phyloP scores from a whole-genome alignment of 192 early-diverging fungal species.

The Linnemannia hyalina region DNA sequence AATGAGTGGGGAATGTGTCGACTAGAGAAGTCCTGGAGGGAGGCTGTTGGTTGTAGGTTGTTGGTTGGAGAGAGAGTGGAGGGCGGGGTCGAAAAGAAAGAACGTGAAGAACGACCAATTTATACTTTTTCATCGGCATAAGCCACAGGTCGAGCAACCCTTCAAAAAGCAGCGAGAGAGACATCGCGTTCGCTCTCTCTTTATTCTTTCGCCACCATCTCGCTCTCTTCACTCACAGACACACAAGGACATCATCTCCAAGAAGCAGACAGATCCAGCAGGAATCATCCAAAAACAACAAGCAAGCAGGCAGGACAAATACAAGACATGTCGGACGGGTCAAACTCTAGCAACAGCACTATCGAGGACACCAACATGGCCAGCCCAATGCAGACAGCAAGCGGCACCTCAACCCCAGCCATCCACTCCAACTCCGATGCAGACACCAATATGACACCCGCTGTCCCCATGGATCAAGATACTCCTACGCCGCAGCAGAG shows the following conservation, averaged over 20 bases:
- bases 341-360: conserved; percentile 44
- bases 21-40: not conserved
- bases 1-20: not conserved
- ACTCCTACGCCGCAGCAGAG: conserved; percentile 24
- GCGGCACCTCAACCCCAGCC: conserved; percentile 33
- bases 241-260: not conserved
- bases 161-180: not conserved
- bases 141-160: conserved; percentile 7
- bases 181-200: not conserved
- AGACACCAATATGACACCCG: conserved; percentile 9
- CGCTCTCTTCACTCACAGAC: not conserved
- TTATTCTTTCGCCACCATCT: not conserved
- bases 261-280: not conserved
- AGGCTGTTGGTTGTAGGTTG: not conserved
- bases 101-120: not conserved
- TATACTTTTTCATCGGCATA: not conserved
- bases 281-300: not conserved
- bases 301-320: not conserved
- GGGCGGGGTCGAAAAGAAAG: not conserved
- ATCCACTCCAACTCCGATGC: conserved; percentile 17
- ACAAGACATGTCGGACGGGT: conserved; percentile 31
- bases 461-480: conserved; percentile 24
- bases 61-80: not conserved
- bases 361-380: conserved; percentile 52
- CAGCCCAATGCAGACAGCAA: conserved; percentile 30